Base-by-base conservation (phyloP, 2,329 filamentous ascomycete genomes). In the Phaeosphaeria sp. region DNA sequence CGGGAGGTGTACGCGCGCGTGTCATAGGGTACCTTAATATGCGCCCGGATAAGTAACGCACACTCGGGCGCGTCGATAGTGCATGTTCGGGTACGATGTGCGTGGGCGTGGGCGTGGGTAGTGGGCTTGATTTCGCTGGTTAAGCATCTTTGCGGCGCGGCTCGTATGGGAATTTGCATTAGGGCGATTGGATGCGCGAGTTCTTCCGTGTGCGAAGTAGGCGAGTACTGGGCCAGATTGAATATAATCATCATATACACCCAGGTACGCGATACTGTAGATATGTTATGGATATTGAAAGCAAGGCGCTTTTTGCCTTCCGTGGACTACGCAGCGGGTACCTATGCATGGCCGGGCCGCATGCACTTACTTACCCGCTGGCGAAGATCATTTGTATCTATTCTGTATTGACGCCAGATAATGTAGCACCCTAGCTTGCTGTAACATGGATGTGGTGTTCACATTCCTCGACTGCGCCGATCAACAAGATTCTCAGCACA, bases 141-240 rank as follows among this genome's bases (percentile, higher is more conserved):
- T 52, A 52, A 52, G 50, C 15, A 46, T 15, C 39, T 46, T 27
- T 46, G 50, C 50, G 50, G 50, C 50, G 50, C 15, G 42, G 49
- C 22, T 27, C 21, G 30, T 11, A 21, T 52, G 18, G 21, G 41
- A 46, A 46, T 36, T 46, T 30, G 39, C 9, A 23, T 36, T 36
- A 22, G n/a, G 36, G 20, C 22, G 43, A 30, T n/a, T n/a, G 13
- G 18, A 17, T 41, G 30, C 30, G 30, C 5, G 30, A 11, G 3
- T 11, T n/a, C 18, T 9, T 30, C 33, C 18, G 10, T 20, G 7
- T 21, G 21, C 22, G 18, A 18, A 44, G 1, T 15, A 11, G 22
- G 13, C 46, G 13, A 20, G 20, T 9, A 30, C 10, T 18, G 20
- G 15, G 18, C 23, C 20, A 33, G 46, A 17, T 5, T 49, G 23